Base-by-base conservation (phyloP, 2,329 filamentous ascomycete species). In the Tolypocladium amazonense region DNA sequence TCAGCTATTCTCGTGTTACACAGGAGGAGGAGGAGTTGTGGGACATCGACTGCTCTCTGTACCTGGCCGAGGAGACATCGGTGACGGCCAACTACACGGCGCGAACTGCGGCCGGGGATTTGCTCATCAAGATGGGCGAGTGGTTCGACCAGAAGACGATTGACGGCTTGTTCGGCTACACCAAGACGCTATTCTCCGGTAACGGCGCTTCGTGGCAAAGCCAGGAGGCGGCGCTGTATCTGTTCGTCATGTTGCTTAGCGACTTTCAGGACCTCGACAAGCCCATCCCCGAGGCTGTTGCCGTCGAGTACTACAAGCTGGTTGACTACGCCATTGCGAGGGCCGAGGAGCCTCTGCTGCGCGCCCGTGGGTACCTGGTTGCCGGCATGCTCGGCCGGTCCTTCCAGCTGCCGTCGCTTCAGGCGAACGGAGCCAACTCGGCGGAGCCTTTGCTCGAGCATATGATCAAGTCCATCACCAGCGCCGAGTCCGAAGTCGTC, bases 81-180 rank as follows among this genome's bases (percentile, higher is more conserved):
- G 89, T 97, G 23, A 96, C 92, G 15, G 90, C 92, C 38, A 97
- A 97, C 73, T 99, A 97, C 75, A 97, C 94, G 0, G 90, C 94
- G 18, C 86, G 94, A 65, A 96, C 91, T 23, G 94, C 93, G 47
- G 94, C 91, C 64, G 92, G 92, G 56, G 94, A 97, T 71, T 78
- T 99, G 56, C 82, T 96, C 35, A 92, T 96, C 74, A 97, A 96
- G 76, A 80, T 96, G 61, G 90, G 90, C 56, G 92, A 97, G 72
- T 96, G 92, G 92, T 82, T 96, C 58, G 85, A 87, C 65, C 80
- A 84, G 58, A 85, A 84, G 58, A 87, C 90, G 0, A 79, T 95
- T 15, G 89, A 95, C 67, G 90, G 88, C 8, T 80, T 97, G 47
- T 85, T 92, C 61, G 82, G 84, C 15, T 88, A 92, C 73, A 90